phyloP scores from a whole-genome alignment of 1,284 basidiomycete species.

The Cutaneotrichosporon sp. region DNA sequence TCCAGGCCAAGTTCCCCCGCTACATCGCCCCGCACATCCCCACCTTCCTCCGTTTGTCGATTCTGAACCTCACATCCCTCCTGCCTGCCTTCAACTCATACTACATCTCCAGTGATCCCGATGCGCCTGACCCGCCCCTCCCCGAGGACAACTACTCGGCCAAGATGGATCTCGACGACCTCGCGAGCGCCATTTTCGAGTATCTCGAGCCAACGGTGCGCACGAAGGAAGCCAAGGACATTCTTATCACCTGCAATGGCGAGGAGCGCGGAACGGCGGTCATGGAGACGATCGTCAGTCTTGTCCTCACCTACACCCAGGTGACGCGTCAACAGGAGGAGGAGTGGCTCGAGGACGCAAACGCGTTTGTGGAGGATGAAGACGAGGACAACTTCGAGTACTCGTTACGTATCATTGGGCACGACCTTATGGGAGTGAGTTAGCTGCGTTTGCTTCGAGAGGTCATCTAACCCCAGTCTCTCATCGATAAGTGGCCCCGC shows the following conservation, averaged over 20 bases:
- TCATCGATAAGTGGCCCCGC: constrained; percentile 64
- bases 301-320: constrained; percentile 69
- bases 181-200: constrained; percentile 74
- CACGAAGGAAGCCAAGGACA: constrained; percentile 19
- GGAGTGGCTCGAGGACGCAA: constrained; percentile 80
- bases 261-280: constrained; percentile 48
- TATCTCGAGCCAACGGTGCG: constrained; percentile 65
- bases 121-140: constrained; percentile 53
- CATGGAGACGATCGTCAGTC: constrained; percentile 56
- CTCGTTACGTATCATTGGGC: constrained; percentile 73
- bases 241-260: constrained; percentile 18
- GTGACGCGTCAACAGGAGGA: constrained; percentile 82
- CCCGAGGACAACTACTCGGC: constrained; percentile 60
- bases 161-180: constrained; percentile 59
- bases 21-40: constrained; percentile 59
- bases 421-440: constrained; percentile 74
- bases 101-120: constrained; percentile 57
- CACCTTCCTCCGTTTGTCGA: constrained; percentile 59
- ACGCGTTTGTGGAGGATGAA: constrained; percentile 89
- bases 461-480: constrained; percentile 52
- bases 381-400: constrained; percentile 83
- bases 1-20: constrained; percentile 70
- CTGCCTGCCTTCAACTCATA: constrained; percentile 63
- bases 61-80: constrained; percentile 63
- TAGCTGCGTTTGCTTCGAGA: background rate